Evolutionary conservation across 2,329 filamentous ascomycete genomes (phyloP).

Genomic region (Sclerotinia trifoliorum): DNA sequence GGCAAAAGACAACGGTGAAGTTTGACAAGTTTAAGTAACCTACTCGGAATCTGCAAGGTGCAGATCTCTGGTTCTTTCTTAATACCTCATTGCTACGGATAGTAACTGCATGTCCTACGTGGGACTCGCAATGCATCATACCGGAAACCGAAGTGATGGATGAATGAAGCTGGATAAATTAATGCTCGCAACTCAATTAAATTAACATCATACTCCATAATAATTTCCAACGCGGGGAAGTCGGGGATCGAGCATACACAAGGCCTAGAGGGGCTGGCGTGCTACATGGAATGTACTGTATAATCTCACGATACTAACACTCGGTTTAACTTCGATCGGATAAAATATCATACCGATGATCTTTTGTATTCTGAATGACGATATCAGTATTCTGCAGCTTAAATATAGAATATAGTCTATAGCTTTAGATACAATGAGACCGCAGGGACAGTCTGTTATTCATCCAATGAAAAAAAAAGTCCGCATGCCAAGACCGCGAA

Average conservation of each 20-base stretch:
- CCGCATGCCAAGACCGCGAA: too few relatives aligned
- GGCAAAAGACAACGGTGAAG: not conserved
- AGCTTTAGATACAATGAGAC: too few relatives aligned
- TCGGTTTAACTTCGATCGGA: too few relatives aligned
- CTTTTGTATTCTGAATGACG: too few relatives aligned
- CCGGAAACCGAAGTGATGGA: slow-evolving; percentile 5
- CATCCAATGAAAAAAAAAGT: too few relatives aligned
- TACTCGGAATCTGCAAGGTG: not conserved
- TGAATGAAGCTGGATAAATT: not conserved
- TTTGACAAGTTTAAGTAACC: slow-evolving; percentile 9
- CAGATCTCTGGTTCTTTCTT: slow-evolving; percentile 2
- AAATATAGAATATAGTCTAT: too few relatives aligned
- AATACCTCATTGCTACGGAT: slow-evolving; percentile 15
- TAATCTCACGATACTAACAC: too few relatives aligned
- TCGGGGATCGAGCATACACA: not conserved
- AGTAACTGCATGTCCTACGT: slow-evolving; percentile 16
- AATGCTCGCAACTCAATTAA: not conserved
- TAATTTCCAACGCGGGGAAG: not conserved
- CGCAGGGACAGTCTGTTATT: too few relatives aligned
- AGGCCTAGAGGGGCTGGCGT: not conserved
- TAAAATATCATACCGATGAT: too few relatives aligned
- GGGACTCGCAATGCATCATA: slow-evolving; percentile 13
- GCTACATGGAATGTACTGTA: not conserved
- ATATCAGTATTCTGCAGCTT: too few relatives aligned
- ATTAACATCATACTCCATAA: not conserved